These are phyloP conservation scores for Paraphaeosphaeria minitans DNA, from an alignment of 2,329 filamentous ascomycete genomes.

Conservation along the genomic window DNA sequence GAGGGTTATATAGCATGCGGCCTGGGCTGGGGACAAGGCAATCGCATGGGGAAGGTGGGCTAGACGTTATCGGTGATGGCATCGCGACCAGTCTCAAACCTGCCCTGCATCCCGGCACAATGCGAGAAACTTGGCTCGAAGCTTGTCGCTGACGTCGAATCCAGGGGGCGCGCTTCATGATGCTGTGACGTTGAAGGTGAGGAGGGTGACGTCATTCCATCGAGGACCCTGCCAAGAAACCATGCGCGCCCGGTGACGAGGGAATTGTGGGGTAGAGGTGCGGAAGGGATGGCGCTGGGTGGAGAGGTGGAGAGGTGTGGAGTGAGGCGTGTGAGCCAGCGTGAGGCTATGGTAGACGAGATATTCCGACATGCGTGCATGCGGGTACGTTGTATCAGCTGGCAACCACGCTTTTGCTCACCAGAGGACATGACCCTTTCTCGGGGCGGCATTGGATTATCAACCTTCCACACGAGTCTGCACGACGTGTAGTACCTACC, in stretches of 20 bases:
- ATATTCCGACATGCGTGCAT: too few species aligned
- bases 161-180: neutral
- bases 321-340: neutral
- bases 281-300: neutral
- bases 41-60: neutral
- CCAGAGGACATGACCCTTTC: neutral
- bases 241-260: neutral
- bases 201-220: neutral
- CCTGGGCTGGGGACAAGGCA: neutral
- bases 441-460: too few species aligned
- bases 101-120: neutral
- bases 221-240: conserved; percentile 7
- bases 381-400: too few species aligned
- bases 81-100: neutral
- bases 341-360: neutral
- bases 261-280: neutral
- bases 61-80: neutral
- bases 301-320: neutral
- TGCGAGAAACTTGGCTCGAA: conserved; percentile 2
- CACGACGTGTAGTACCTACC: too few species aligned
- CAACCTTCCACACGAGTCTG: too few species aligned
- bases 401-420: too few species aligned
- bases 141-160: conserved; percentile 8
- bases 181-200: neutral
- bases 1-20: neutral